phyloP scores from a whole-genome alignment of 345 rosid species.

The Gossypium rotundifolium region DNA sequence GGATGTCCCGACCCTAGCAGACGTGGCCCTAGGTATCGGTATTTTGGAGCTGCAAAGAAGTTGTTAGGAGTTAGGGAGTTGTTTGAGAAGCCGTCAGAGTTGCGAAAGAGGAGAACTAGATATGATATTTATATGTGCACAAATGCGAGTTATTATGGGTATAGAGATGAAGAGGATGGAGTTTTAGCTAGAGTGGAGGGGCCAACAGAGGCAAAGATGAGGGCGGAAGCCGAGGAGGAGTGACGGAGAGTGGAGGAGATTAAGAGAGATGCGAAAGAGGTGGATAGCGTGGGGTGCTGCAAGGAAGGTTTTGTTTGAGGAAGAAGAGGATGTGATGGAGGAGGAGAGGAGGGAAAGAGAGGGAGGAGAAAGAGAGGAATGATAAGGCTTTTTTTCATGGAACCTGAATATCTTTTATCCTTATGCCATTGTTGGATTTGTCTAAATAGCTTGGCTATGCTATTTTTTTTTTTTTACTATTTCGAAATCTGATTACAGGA shows the following conservation, averaged over 20 bases:
- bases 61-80: conserved; percentile 77
- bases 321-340: conserved; percentile 55
- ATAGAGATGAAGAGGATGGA: conserved; percentile 48
- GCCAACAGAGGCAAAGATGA: not conserved
- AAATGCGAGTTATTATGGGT: conserved; percentile 87
- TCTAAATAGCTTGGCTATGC: not conserved
- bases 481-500: not conserved
- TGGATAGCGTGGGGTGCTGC: conserved; percentile 24
- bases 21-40: conserved; percentile 38
- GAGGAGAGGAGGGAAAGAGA: conserved; percentile 43
- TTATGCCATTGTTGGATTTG: not conserved
- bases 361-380: conserved; percentile 29
- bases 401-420: no score
- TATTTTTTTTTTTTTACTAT: conserved; percentile 9
- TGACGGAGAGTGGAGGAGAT: conserved; percentile 37
- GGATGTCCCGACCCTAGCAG: no score
- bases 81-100: conserved; percentile 88
- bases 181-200: conserved; percentile 69
- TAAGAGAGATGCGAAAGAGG: conserved; percentile 66
- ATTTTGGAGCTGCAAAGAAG: conserved; percentile 83
- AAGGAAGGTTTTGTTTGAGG: conserved; percentile 67
- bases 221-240: conserved; percentile 39
- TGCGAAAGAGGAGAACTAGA: conserved; percentile 75
- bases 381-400: no score
- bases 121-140: conserved; percentile 85